Percentiles rank a stretch among this genome's conserved stretches.
Conservation (phyloP, 805 yeast genomes). For the Sungouiella thailandica region DNA sequence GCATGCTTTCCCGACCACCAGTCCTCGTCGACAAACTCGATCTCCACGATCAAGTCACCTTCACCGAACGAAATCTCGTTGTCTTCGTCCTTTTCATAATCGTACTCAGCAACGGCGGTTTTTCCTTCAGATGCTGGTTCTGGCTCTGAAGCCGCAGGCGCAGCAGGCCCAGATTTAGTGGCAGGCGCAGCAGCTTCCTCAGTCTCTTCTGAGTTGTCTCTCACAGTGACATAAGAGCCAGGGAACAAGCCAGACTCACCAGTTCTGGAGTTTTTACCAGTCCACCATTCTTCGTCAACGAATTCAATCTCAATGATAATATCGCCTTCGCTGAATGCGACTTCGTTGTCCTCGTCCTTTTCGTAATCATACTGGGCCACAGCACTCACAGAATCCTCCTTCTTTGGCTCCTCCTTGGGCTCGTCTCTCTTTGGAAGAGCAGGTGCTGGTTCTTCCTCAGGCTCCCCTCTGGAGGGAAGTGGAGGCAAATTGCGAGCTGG, state of each 20-base stretch:
- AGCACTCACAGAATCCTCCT: slow-evolving; percentile 49
- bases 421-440: background rate
- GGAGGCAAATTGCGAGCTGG: slow-evolving; percentile 7
- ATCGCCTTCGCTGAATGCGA: slow-evolving; percentile 64
- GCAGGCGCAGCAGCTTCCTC: too few species aligned
- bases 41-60: slow-evolving; percentile 75
- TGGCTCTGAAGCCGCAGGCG: slow-evolving; percentile 15
- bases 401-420: slow-evolving; percentile 3
- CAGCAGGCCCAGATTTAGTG: slow-evolving; percentile 10
- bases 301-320: slow-evolving; percentile 59
- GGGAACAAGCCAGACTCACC: slow-evolving; percentile 55
- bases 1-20: slow-evolving; percentile 91
- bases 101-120: slow-evolving; percentile 64
- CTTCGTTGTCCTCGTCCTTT: slow-evolving; percentile 74
- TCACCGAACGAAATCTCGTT: slow-evolving; percentile 84
- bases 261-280: slow-evolving; percentile 35
- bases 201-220: slow-evolving; percentile 14
- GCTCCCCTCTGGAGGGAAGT: slow-evolving; percentile 11
- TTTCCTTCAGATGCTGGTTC: slow-evolving; percentile 14
- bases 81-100: slow-evolving; percentile 87
- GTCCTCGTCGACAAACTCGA: slow-evolving; percentile 87
- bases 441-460: too few species aligned
- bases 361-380: slow-evolving; percentile 77
- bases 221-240: slow-evolving; percentile 44
- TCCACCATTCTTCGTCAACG: slow-evolving; percentile 75